Base-by-base conservation (phyloP, 306 rosid species). In the Senna siamea region DNA sequence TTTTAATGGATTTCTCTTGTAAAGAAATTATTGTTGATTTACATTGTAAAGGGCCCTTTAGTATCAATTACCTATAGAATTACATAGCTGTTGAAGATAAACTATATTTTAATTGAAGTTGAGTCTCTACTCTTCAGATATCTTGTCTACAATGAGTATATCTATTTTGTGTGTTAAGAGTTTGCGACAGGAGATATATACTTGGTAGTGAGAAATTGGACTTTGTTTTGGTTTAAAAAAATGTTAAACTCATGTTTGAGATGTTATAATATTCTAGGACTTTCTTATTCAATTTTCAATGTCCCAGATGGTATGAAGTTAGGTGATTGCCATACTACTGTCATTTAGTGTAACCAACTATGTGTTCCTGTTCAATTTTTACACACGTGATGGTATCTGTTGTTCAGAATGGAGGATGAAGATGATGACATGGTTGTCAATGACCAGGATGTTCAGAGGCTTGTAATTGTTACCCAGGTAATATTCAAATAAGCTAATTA, bases 401-500 rank as follows among this genome's bases (percentile, higher is more conserved):
- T 51, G 54, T 22, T 65, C 53, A 90, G 97, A 84, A 80, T 83
- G 50, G 97, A 89, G 12, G 90, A 90, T 13, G 98, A 89, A 22
- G 96, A 93, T 44, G 97, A 93, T 60, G 95, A 88, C 79, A 80
- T 74, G 81, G 80, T 81, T 79, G 90, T 80, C 83, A 82, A 82
- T 73, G 97, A 90, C 67, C 92, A 87, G 82, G 98, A 88, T 79
- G 94, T 90, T 75, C 96, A 90, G 80, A 83, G 90, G 78, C 92
- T 93, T 73, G 89, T 93, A 46, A 93, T 90, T 71, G 97, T 90
- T 59, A 93, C 98, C 59, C 96, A 89, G 98, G 98, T 93, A 87
- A 44, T 66, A 43, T 41, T 59, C 66, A 56, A 32, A 73, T 74
- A 12, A 38, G 70, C 40, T 43, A 7, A 43, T 69, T 50, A 50